Evolutionary conservation across 192 early-diverging fungal genomes (phyloP), one percentile per base, ranked within the genome.

Genomic region (Backusella westeae): DNA sequence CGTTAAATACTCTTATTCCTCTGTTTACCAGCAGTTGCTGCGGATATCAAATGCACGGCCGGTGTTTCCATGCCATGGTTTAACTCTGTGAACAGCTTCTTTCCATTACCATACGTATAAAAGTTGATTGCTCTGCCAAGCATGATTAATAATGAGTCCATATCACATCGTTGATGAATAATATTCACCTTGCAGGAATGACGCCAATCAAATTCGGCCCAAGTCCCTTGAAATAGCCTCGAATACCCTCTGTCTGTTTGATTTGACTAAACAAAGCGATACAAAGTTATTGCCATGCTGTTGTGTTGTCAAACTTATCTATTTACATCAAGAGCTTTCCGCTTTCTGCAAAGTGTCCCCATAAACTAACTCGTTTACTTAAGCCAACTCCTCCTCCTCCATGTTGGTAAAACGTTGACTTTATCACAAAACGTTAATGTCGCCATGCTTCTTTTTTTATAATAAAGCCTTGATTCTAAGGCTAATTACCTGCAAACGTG

Each of bases 151-250:
- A 49, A 6, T 44, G 5, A n/a, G 2, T 32, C 32, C 19, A n/a
- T 36, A 32, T 34, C 35, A 19, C 67, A 26, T 15, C 35, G 21
- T 8, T 26, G 63, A 42, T 41, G 29, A 66, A 67, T 63, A 69
- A 46, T 32, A 32, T 2, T 85, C 42, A 93, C 91, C 93, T 89
- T 71, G 96, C 92, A n/a, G 98, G 98, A 32, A 99, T 91, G 9
- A 99, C 94, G 29, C 97, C 98, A 17, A 95, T 87, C 29, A 99
- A 75, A 65, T 97, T 95, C 3, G 98, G 97, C 1, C 96, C 95
- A 38, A 99, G 77, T n/a, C 98, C 98, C 71, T 96, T 96, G 88
- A 95, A 99, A 73, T 96, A 88, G 17, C 94, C 98, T 0, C 88
- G 81, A 9, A 92, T 81, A 12, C 98, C 98, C 76, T 98, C 97